Evolutionary conservation across 2,329 filamentous ascomycete species (phyloP).

Genomic region (Pseudocercospora pini-densiflorae): DNA sequence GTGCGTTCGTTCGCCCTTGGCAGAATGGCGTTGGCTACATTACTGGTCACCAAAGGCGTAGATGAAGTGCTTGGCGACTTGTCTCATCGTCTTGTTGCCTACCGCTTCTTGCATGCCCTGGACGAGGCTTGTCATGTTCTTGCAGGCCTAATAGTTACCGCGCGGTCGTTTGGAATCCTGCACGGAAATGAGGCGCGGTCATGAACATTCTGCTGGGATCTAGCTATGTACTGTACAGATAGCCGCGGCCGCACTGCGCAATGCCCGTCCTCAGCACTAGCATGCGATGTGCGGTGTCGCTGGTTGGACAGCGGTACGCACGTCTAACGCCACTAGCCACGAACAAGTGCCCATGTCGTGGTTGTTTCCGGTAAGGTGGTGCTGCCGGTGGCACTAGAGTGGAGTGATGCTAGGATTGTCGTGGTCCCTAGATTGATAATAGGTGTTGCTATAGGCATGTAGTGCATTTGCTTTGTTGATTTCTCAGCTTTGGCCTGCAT

Average conservation of each 20-base stretch:
- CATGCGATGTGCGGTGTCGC: no score
- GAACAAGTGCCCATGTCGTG: not conserved
- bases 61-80: not conserved
- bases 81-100: no score
- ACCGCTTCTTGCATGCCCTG: no score
- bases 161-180: not conserved
- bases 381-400: not conserved
- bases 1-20: not conserved
- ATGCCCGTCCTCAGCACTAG: not conserved
- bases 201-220: not conserved
- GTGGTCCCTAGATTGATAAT: not conserved
- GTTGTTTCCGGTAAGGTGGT: not conserved
- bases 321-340: not conserved
- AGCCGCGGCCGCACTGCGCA: not conserved
- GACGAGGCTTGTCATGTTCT: not conserved
- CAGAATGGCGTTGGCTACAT: no score
- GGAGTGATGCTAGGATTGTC: not conserved
- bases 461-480: not conserved
- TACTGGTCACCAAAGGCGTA: not conserved
- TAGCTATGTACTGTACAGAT: not conserved
- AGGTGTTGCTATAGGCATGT: not conserved
- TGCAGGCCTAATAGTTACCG: no score
- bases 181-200: not conserved
- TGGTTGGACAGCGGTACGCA: not conserved
- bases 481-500: not conserved